Evolutionary conservation across 2,329 filamentous ascomycete species (phyloP).

Genomic region (Exserohilum rostratum): DNA sequence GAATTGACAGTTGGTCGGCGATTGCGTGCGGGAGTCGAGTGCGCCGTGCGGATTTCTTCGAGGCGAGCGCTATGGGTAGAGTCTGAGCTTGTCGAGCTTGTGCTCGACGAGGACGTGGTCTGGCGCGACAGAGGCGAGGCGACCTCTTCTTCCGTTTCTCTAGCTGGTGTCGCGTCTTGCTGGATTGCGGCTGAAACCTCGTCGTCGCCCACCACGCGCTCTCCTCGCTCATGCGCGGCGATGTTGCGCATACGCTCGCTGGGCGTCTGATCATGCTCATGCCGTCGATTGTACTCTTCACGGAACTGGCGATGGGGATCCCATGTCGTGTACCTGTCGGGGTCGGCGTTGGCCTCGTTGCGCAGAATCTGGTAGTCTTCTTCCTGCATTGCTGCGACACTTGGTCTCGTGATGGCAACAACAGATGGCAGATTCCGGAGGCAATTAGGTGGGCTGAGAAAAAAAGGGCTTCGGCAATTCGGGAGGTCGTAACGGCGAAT

Average conservation of each 20-base stretch:
- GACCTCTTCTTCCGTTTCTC: conserved; percentile 24
- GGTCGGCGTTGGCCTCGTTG: conserved; percentile 38
- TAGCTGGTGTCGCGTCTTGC: conserved; percentile 14
- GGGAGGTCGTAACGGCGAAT: background rate
- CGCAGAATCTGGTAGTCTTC: conserved; percentile 38
- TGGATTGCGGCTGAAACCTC: conserved; percentile 1
- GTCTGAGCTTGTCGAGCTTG: conserved; percentile 24
- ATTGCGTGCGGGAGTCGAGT: conserved; percentile 19
- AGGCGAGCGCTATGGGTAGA: conserved; percentile 27
- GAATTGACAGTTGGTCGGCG: conserved; percentile 29
- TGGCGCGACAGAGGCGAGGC: conserved; percentile 33
- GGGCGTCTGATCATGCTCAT: conserved; percentile 24
- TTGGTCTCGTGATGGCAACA: background rate
- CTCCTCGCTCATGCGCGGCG: conserved; percentile 8
- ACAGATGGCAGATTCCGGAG: background rate
- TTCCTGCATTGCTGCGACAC: conserved; percentile 34
- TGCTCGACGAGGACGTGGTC: conserved; percentile 28
- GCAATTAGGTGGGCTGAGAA: background rate
- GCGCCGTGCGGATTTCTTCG: conserved; percentile 39
- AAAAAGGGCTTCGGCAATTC: background rate
- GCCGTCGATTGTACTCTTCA: conserved; percentile 29
- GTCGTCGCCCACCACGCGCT: conserved; percentile 10
- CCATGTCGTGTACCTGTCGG: conserved; percentile 36
- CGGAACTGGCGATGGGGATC: conserved; percentile 36
- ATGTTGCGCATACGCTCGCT: conserved; percentile 15